These are phyloP conservation scores for Hyaloperonospora brassicae DNA, from an alignment of 352 stramenopile species.

Conservation along the genomic window DNA sequence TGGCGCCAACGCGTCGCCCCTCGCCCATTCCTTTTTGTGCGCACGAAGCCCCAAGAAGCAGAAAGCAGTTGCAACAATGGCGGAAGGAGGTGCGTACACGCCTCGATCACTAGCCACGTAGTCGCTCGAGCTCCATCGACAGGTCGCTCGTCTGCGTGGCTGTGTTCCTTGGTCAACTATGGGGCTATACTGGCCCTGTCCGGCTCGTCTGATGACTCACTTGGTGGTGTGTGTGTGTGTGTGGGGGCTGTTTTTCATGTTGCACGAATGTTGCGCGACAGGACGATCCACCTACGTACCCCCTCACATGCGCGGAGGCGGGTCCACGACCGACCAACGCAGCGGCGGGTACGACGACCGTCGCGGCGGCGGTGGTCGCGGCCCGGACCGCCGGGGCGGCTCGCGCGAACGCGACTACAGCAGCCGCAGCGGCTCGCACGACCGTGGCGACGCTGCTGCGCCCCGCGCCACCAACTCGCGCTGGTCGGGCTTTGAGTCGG, in stretches of 20 bases:
- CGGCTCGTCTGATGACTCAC: background rate
- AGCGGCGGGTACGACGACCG: constrained; percentile 21
- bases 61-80: constrained; percentile 30
- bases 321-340: constrained; percentile 13
- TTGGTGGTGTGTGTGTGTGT: constrained; percentile 7
- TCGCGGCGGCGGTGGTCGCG: constrained; percentile 17
- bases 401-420: constrained; percentile 28
- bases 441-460: constrained; percentile 21
- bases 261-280: constrained; percentile 15
- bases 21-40: constrained; percentile 35
- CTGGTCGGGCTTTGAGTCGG: constrained; percentile 48
- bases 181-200: too few relatives aligned
- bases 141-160: too few relatives aligned
- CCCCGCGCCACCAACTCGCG: constrained; percentile 40
- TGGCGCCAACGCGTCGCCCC: constrained; percentile 21
- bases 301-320: constrained; percentile 51
- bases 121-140: background rate
- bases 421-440: constrained; percentile 25
- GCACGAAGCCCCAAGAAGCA: constrained; percentile 28
- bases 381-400: constrained; percentile 23
- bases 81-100: constrained; percentile 33
- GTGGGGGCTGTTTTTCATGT: constrained; percentile 2
- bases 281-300: constrained; percentile 72
- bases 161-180: too few relatives aligned
- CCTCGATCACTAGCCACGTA: background rate